Base-by-base conservation (phyloP, 78 protist genomes). In the Dictyostelium firmibasis region DNA sequence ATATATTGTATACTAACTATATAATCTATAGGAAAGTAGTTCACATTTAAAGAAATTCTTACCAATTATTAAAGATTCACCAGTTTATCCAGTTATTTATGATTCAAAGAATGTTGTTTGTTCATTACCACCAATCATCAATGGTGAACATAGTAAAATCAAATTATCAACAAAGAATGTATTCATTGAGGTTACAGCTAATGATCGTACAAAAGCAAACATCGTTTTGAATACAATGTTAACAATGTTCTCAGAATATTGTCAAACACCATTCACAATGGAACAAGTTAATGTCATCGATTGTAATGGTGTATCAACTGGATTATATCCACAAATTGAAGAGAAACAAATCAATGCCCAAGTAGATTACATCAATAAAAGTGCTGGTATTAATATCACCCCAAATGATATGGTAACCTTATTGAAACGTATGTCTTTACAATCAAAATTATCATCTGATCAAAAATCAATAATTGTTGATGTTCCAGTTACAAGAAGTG, bases 111-210 rank as follows among this genome's bases (percentile, higher is more conserved):
- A 95, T 47, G 47, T 36, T 5, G 97, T 99, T 31, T 69, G 98
- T 41, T 99, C 99, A 50, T 85, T 99, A 72, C 99, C 99, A 25
- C 99, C 99, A 38, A 99, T 99, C 77, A 99, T 99, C 96, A 99
- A 99, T 95, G 97, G 99, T 35, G 98, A 98, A 38, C 98, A 98
- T 95, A 98, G 99, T 62, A 98, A 99, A 86, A 98, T 98, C 83
- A 83, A 83, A 18, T 86, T 98, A 31, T 38, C 94, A 38, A 98
- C 99, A n/a, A 92, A 96, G 82, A 97, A 99, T 91, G 98, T 99
- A 62, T 97, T 99, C 79, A 98, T 99, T 84, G 99, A 99, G 84
- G 96, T 98, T 97, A 99, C 99, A 1, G 99, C 99, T 11, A 96
- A 97, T 1, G 99, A 99, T 81, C 79, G 57, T 70, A 98, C 98